These are phyloP conservation scores for Pugionium cornutum DNA, from an alignment of 345 rosid genomes.

Conservation along the genomic window DNA sequence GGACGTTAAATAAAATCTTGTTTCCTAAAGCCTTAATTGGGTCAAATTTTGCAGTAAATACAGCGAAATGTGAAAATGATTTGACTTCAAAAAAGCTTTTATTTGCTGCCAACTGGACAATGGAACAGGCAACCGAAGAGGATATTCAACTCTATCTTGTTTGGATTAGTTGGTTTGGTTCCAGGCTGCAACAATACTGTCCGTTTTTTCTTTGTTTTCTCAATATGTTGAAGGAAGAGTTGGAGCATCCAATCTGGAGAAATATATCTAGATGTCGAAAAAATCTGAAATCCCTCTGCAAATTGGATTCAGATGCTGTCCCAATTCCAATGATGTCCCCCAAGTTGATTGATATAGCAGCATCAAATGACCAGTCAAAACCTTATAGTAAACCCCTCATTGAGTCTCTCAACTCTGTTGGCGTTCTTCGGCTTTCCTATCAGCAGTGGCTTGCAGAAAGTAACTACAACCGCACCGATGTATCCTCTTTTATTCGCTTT, in stretches of 20 bases:
- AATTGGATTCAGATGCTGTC: constrained; percentile 46
- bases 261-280: constrained; percentile 45
- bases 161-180: constrained; percentile 70
- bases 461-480: constrained; percentile 40
- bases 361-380: constrained; percentile 40
- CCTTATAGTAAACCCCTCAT: constrained; percentile 39
- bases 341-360: constrained; percentile 54
- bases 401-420: constrained; percentile 60
- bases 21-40: constrained; percentile 48
- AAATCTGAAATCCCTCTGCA: constrained; percentile 47
- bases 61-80: constrained; percentile 34
- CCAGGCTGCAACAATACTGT: constrained; percentile 49
- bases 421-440: constrained; percentile 61
- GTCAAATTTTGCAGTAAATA: constrained; percentile 24
- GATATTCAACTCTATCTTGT: constrained; percentile 69
- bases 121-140: constrained; percentile 78
- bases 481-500: constrained; percentile 47
- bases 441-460: constrained; percentile 74
- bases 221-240: constrained; percentile 49
- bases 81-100: constrained; percentile 54
- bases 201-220: constrained; percentile 51
- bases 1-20: constrained; percentile 41
- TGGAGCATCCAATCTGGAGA: constrained; percentile 76
- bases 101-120: constrained; percentile 75
- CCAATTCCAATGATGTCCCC: constrained; percentile 64